Conservation (phyloP, 192 early-diverging fungal species). For the Coemansia sp. region DNA sequence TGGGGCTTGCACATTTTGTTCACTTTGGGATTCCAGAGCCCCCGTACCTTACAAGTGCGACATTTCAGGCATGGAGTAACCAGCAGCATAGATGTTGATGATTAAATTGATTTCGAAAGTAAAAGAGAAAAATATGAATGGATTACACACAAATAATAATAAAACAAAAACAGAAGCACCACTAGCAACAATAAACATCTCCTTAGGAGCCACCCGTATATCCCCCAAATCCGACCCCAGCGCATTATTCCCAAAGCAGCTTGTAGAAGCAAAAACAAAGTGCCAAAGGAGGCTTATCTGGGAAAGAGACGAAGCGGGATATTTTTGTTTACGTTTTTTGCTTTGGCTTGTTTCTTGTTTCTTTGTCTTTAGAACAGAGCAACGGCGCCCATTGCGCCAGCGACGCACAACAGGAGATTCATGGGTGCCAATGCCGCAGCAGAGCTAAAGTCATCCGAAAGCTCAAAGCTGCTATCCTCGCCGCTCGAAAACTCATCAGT, state of each 20-base stretch:
- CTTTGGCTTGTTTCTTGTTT: neutral
- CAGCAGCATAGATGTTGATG: too few species aligned
- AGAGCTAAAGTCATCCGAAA: constrained; percentile 1
- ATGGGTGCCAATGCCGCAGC: neutral
- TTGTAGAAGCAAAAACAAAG: neutral
- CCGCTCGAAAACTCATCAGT: constrained; percentile 1
- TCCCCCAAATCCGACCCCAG: too few species aligned
- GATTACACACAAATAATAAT: neutral
- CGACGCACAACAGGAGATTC: constrained; percentile 21
- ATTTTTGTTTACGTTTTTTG: neutral
- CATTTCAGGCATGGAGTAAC: too few species aligned
- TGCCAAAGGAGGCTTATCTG: neutral
- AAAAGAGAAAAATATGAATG: neutral
- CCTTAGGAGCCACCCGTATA: too few species aligned
- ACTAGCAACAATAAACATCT: too few species aligned
- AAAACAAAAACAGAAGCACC: neutral
- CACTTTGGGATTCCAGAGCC: too few species aligned
- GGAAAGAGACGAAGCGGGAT: too few species aligned
- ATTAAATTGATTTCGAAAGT: constrained; percentile 9
- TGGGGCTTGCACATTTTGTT: neutral
- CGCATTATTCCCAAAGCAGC: neutral
- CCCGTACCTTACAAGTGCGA: too few species aligned
- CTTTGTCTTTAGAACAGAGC: constrained; percentile 34
- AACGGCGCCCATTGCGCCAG: constrained; percentile 25
- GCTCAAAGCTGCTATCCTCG: constrained; percentile 11